Base-by-base conservation (phyloP, 495 filamentous ascomycete species). In the Delitschia confertaspora region DNA sequence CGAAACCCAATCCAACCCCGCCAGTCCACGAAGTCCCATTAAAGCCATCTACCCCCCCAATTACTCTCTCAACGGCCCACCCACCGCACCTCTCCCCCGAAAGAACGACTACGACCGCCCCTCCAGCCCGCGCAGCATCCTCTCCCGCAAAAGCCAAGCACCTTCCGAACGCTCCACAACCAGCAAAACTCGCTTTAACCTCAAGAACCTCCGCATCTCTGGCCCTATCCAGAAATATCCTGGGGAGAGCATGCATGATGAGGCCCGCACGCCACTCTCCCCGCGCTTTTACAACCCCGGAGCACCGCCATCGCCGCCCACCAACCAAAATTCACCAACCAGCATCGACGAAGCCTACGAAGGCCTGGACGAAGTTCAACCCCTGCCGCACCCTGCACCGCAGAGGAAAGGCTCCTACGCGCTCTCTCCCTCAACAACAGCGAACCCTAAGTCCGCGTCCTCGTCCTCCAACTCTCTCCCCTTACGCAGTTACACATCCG, bases 211-310 rank as follows among this genome's bases (percentile, higher is more conserved):
- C 31, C 63, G 68, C 33, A 80, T 81, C 43, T 77, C 75, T 19
- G 72, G 73, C 13, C 76, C 76, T 4, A 53, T 78, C 14, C 50
- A 48, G 43, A 65, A 65, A 31, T 75, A 74, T 18, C 72, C 73
- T 0, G 65, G 68, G n/a, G 56, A 63, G 24, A 57, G 64, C 20
- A 46, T 45, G 33, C 39, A 58, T 43, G 74, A 73, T 39, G 62
- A 65, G n/a, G 67, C 69, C 4, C 68, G 72, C 33, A 65, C 69
- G 3, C 77, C 77, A 6, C 61, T 80, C 10, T 75, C 70, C 4
- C 77, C 77, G 14, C 66, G 75, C 33, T 56, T 70, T 39, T 78
- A 79, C 57, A 70, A 71, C 46, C 75, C 76, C 0, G 67, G 74
- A 9, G 69, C 73, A 11, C 74, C 75, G 10, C 76, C 76, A 40